These are phyloP conservation scores for Ajuga chamaepitys DNA, from an alignment of 257 asterid genomes.

Conservation along the genomic window DNA sequence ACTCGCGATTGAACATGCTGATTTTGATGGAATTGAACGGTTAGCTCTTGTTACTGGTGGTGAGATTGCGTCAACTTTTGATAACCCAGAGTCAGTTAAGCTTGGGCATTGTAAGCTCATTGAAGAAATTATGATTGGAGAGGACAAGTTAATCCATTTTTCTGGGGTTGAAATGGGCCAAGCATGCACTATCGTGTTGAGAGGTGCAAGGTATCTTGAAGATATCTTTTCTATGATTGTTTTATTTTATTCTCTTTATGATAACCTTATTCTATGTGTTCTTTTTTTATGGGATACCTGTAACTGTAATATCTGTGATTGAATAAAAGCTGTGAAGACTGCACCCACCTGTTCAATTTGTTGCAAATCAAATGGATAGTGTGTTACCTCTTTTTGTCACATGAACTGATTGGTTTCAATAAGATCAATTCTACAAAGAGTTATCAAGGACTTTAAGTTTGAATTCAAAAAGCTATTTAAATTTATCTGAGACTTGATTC, in stretches of 20 bases:
- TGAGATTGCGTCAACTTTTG: conserved; percentile 91
- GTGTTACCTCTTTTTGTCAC: not conserved
- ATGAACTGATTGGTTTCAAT: not conserved
- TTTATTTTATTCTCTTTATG: too few relatives aligned
- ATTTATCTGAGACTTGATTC: not conserved
- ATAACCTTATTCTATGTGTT: too few relatives aligned
- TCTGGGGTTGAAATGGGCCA: conserved; percentile 98
- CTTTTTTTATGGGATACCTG: too few relatives aligned
- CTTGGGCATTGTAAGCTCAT: conserved; percentile 91
- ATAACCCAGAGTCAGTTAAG: conserved; percentile 90
- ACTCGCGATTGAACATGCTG: conserved; percentile 96
- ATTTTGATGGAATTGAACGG: conserved; percentile 92
- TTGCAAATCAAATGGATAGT: not conserved
- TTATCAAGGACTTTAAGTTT: not conserved
- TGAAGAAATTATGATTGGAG: conserved; percentile 98
- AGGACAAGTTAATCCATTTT: conserved; percentile 92
- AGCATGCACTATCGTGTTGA: conserved; percentile 88
- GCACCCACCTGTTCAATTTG: not conserved
- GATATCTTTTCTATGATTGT: not conserved
- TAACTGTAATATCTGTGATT: not conserved
- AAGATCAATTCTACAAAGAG: not conserved
- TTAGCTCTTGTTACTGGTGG: conserved; percentile 94
- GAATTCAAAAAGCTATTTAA: not conserved
- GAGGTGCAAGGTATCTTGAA: conserved; percentile 76
- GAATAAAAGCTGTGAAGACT: not conserved